Conservation (phyloP, 116 monocot genomes). For the Posidonia oceanica region DNA sequence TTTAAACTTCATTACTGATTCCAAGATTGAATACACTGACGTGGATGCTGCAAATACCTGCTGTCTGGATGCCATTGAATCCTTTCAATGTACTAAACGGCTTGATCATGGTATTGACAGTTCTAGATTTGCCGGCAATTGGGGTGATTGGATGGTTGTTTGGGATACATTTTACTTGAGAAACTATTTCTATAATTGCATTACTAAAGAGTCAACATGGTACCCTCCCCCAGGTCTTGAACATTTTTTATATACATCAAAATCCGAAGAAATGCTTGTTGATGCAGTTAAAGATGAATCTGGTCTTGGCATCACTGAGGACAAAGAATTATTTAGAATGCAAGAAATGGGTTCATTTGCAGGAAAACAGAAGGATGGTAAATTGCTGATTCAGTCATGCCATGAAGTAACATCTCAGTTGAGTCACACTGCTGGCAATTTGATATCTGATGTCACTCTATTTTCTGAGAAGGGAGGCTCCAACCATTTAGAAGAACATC, state of each 20-base stretch:
- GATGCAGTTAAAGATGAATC: not conserved
- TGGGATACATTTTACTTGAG: slow-evolving; percentile 82
- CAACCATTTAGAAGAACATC: not conserved
- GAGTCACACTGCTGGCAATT: not conserved
- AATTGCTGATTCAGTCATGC: slow-evolving; percentile 10
- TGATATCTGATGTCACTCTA: slow-evolving; percentile 2
- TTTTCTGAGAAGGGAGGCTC: not conserved
- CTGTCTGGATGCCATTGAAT: slow-evolving; percentile 8
- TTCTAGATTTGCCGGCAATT: slow-evolving; percentile 22
- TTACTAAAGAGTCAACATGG: slow-evolving; percentile 79
- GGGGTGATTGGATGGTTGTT: slow-evolving; percentile 73
- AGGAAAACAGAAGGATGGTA: slow-evolving; percentile 6
- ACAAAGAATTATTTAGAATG: not conserved
- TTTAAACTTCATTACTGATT: slow-evolving; percentile 7
- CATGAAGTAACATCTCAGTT: slow-evolving; percentile 6
- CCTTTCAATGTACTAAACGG: not conserved
- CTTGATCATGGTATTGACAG: not conserved
- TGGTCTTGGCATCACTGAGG: not conserved
- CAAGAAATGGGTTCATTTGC: slow-evolving; percentile 8
- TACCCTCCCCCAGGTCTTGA: slow-evolving; percentile 57
- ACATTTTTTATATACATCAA: slow-evolving; percentile 16
- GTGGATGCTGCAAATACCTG: slow-evolving; percentile 1
- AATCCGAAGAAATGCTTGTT: slow-evolving; percentile 7
- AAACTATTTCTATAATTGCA: slow-evolving; percentile 68
- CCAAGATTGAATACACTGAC: slow-evolving; percentile 8